Base-by-base conservation (phyloP, 2,329 filamentous ascomycete species). In the Fusarium sambucinum region DNA sequence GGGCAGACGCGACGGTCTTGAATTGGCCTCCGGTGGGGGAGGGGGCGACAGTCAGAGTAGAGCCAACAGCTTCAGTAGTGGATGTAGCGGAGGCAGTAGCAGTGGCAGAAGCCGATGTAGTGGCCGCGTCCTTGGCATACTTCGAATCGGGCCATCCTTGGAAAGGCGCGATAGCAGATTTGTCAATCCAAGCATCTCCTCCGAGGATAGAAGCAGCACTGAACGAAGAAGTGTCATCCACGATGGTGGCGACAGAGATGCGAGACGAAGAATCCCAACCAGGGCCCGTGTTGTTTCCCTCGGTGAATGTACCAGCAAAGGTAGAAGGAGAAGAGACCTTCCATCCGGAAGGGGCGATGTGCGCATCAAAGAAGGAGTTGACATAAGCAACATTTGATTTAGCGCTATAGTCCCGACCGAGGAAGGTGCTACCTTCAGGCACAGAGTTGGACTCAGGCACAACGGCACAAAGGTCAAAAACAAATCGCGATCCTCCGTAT, bases 161-260 rank as follows among this genome's bases (percentile, higher is more conserved):
- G 32, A 77, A 76, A 2, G 75, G 70, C 3, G 72, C 74, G 9
- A 77, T 69, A 6, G 75, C 73, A 37, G 69, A 58, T 25, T 71
- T 67, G 41, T 78, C 77, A 12, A 78, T 67, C 76, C 76, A 78
- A 48, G 67, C 63, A 21, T 75, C 70, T n/a, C 77, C 73, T 14
- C 75, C 75, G 13, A 78, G 63, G 8, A 78, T 59, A 32, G 67
- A 71, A 4, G 81, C 82, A 4, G 76, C 80, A 2, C 79, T 89
- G 59, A 78, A 75, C 66, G 89, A 86, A 64, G 90, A 85, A 61
- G 76, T 83, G 47, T 81, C 72, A 2, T 78, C 79, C 48, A 69
- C 55, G 1, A 77, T 47, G 12, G 71, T 71, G 3, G 56, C 73
- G 9, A 45, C 59, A 19, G 75, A 72, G 2, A 61, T 53, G 17